Percentiles rank a stretch among this genome's conserved stretches.
phyloP scores from a whole-genome alignment of 345 rosid species.

The Dipteronia dyeriana region DNA sequence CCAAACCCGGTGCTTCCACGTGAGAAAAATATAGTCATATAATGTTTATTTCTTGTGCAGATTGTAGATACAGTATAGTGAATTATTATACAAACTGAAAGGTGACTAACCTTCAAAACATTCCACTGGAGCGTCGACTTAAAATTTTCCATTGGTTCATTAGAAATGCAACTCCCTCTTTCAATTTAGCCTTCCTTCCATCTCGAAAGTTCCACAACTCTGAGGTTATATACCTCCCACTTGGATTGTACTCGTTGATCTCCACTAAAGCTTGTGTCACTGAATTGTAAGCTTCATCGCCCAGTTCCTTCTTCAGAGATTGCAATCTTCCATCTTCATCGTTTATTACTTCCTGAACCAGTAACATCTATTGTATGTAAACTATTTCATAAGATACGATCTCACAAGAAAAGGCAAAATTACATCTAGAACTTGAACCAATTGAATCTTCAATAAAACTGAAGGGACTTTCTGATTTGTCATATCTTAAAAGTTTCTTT shows the following conservation, averaged over 20 bases:
- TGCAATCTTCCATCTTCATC: conserved; percentile 68
- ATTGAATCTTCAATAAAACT: neutral
- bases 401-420: conserved; percentile 12
- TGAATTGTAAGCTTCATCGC: conserved; percentile 55
- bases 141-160: conserved; percentile 49
- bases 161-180: conserved; percentile 61
- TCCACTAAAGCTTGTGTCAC: conserved; percentile 67
- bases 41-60: neutral
- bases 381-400: neutral
- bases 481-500: neutral
- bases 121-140: conserved; percentile 39
- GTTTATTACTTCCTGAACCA: conserved; percentile 64
- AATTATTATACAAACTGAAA: neutral
- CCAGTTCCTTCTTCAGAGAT: conserved; percentile 56
- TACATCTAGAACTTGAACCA: neutral
- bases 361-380: conserved; percentile 2
- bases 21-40: no score
- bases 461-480: neutral
- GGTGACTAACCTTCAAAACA: conserved; percentile 30
- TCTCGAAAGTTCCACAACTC: conserved; percentile 82
- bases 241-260: conserved; percentile 87
- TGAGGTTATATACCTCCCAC: conserved; percentile 79
- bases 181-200: conserved; percentile 60
- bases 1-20: neutral
- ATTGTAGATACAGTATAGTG: neutral